phyloP scores from a whole-genome alignment of 2,329 filamentous ascomycete genomes.

The Pseudocercospora ulei region DNA sequence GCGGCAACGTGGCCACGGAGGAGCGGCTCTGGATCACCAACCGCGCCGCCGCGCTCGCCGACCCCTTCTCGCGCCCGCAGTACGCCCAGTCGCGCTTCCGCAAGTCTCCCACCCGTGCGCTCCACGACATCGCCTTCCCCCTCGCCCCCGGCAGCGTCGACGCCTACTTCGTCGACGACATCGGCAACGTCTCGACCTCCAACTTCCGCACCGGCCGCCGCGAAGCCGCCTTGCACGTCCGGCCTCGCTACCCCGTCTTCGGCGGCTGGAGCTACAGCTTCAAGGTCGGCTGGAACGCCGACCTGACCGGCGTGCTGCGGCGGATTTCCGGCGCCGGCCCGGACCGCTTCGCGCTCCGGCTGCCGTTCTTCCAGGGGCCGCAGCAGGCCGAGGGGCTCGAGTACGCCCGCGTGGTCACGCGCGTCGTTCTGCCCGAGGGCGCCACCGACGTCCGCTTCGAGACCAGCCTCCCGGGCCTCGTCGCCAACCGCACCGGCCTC shows the following conservation, averaged over 20 bases:
- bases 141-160: constrained; percentile 70
- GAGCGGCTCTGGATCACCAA: constrained; percentile 85
- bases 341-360: constrained; percentile 72
- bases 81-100: constrained; percentile 46
- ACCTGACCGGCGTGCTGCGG: constrained; percentile 67
- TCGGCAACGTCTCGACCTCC: constrained; percentile 94
- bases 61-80: constrained; percentile 44
- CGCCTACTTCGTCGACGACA: constrained; percentile 89
- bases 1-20: constrained; percentile 89
- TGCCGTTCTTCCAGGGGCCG: constrained; percentile 88
- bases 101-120: constrained; percentile 63
- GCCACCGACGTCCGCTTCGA: constrained; percentile 70
- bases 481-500: constrained; percentile 51
- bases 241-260: constrained; percentile 91
- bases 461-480: constrained; percentile 63
- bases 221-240: constrained; percentile 68
- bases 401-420: constrained; percentile 70
- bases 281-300: constrained; percentile 88
- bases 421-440: constrained; percentile 82
- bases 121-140: constrained; percentile 73
- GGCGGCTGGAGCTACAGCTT: constrained; percentile 98
- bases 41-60: constrained; percentile 61
- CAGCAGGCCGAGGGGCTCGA: constrained; percentile 75
- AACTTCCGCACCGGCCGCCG: constrained; percentile 62
- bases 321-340: constrained; percentile 45